Percentiles rank a stretch among this genome's conserved stretches.
Evolutionary conservation across 805 yeast genomes (phyloP).

Genomic region (Yamadazyma endophytica): DNA sequence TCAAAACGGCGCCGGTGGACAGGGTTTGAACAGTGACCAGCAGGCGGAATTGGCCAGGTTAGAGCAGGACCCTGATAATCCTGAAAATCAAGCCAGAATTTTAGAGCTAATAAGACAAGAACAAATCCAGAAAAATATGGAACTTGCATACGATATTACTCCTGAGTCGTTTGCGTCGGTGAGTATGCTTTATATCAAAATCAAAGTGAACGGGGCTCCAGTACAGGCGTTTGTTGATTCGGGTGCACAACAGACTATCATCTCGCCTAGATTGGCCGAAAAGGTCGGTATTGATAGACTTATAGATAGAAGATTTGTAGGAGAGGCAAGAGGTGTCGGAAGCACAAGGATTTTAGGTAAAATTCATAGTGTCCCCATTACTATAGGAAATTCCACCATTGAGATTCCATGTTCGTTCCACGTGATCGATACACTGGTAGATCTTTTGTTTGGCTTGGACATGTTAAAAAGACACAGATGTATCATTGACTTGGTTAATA

Average conservation of each 20-base stretch:
- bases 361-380: constrained; percentile 84
- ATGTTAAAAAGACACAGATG: constrained; percentile 88
- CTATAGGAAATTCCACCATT: constrained; percentile 52
- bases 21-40: constrained; percentile 6
- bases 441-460: constrained; percentile 82
- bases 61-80: constrained; percentile 65
- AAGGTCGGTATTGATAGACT: constrained; percentile 63
- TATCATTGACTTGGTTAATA: constrained; percentile 63
- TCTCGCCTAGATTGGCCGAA: constrained; percentile 75
- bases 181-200: constrained; percentile 75
- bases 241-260: constrained; percentile 89
- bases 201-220: constrained; percentile 73
- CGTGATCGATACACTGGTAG: constrained; percentile 62
- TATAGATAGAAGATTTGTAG: constrained; percentile 74
- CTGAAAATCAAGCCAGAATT: constrained; percentile 62
- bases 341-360: constrained; percentile 72
- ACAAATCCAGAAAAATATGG: constrained; percentile 75
- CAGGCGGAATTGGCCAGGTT: constrained; percentile 53
- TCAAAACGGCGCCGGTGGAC: constrained; percentile 13
- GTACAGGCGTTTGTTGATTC: constrained; percentile 94
- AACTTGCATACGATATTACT: constrained; percentile 75
- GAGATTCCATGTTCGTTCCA: constrained; percentile 39
- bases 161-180: constrained; percentile 88
- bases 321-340: constrained; percentile 91
- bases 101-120: constrained; percentile 64